Evolutionary conservation across 768 basidiomycete genomes (phyloP).

Genomic region (Psilocybe cyanescens): DNA sequence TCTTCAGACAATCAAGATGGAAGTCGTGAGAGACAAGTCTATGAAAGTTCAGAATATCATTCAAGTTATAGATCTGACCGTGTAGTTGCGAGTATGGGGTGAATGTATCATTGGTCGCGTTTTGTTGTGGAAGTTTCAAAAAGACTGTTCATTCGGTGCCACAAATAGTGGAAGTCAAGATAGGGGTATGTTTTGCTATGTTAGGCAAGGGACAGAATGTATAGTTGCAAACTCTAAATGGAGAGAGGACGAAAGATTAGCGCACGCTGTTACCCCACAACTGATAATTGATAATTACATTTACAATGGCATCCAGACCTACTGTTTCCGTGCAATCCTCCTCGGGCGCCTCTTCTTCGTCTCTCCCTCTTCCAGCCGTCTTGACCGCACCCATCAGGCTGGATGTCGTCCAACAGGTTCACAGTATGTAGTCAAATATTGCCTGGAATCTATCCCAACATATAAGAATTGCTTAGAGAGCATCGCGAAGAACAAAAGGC

Average conservation of each 20-base stretch:
- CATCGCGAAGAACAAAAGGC: conserved; percentile 97
- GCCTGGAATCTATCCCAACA: neutral
- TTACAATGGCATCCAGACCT: conserved; percentile 87
- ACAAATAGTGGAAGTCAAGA: neutral
- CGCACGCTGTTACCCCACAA: conserved; percentile 41
- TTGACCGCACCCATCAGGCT: conserved; percentile 97
- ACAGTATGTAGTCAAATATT: conserved; percentile 73
- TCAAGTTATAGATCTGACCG: too few relatives aligned
- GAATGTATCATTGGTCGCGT: too few relatives aligned
- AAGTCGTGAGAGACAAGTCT: too few relatives aligned
- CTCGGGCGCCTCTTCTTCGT: conserved; percentile 68
- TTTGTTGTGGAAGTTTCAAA: too few relatives aligned
- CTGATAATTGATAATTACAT: conserved; percentile 22
- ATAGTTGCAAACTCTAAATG: conserved; percentile 45
- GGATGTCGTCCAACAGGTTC: conserved; percentile 97
- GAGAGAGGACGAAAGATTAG: conserved; percentile 25
- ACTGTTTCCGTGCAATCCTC: conserved; percentile 84
- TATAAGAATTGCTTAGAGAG: conserved; percentile 66
- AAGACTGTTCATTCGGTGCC: too few relatives aligned
- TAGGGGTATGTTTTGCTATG: conserved; percentile 2
- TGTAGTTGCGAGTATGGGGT: too few relatives aligned
- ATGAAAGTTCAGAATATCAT: too few relatives aligned
- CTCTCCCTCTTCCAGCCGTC: conserved; percentile 93
- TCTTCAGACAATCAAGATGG: too few relatives aligned
- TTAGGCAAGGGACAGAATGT: conserved; percentile 11